Evolutionary conservation across 2,329 filamentous ascomycete species (phyloP).

Genomic region (Cladosporium sp.): DNA sequence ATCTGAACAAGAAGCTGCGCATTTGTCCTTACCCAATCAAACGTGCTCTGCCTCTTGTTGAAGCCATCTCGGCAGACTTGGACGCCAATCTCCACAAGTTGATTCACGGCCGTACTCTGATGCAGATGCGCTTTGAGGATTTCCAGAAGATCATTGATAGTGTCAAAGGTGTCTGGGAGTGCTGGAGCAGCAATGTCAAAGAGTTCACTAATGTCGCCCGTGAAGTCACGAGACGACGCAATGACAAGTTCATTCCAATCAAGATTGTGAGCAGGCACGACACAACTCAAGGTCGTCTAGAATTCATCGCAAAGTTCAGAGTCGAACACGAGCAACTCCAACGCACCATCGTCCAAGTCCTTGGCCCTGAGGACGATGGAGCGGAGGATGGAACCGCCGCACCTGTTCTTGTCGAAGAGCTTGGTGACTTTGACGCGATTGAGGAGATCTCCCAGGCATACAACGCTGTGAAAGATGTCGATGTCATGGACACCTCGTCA

Average conservation of each 20-base stretch:
- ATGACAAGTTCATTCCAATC: conserved; percentile 98
- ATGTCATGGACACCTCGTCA: conserved; percentile 84
- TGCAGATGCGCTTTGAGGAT: conserved; percentile 87
- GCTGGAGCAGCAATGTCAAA: conserved; percentile 94
- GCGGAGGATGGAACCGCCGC: conserved; percentile 58
- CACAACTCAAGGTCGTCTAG: conserved; percentile 83
- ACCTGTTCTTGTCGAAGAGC: conserved; percentile 78
- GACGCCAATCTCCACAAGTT: conserved; percentile 81
- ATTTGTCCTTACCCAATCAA: conserved; percentile 94
- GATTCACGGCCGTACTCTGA: conserved; percentile 78
- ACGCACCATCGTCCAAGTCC: conserved; percentile 92
- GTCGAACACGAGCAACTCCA: conserved; percentile 97
- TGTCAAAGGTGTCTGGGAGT: conserved; percentile 78
- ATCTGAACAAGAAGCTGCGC: conserved; percentile 96
- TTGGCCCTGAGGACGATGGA: conserved; percentile 61
- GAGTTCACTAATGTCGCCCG: conserved; percentile 97
- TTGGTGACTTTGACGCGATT: conserved; percentile 94
- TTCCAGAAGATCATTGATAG: conserved; percentile 82
- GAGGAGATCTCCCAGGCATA: conserved; percentile 95
- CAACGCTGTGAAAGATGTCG: conserved; percentile 87
- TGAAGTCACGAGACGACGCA: conserved; percentile 86
- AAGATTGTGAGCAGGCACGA: conserved; percentile 86
- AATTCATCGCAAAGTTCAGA: conserved; percentile 90
- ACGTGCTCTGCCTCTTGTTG: conserved; percentile 86
- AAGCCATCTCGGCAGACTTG: conserved; percentile 91